Conservation (phyloP, 768 basidiomycete species). For the Mycena latifolia region DNA sequence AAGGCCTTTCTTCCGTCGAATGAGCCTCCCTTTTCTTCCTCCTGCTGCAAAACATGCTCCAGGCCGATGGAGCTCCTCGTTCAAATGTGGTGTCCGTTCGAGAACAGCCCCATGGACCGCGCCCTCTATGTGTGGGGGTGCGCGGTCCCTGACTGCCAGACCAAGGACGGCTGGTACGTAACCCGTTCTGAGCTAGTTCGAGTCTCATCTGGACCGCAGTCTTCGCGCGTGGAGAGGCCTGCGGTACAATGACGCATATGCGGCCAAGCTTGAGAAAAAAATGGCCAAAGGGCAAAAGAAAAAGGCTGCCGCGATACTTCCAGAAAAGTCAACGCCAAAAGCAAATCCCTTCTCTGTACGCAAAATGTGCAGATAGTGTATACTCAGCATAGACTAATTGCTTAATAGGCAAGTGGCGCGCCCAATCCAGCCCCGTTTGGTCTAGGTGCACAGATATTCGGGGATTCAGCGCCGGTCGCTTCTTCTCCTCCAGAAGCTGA, state of each 20-base stretch:
- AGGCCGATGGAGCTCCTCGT: constrained; percentile 84
- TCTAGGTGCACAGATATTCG: constrained; percentile 78
- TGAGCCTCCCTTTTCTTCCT: constrained; percentile 73
- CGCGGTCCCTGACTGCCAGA: constrained; percentile 75
- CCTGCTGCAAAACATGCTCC: constrained; percentile 78
- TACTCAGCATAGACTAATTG: constrained; percentile 22
- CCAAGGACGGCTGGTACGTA: constrained; percentile 81
- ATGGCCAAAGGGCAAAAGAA: constrained; percentile 53
- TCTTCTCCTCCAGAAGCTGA: constrained; percentile 40
- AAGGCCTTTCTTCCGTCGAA: constrained; percentile 81
- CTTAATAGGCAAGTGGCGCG: constrained; percentile 42
- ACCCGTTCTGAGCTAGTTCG: constrained; percentile 30
- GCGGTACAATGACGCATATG: constrained; percentile 80
- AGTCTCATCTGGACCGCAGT: constrained; percentile 54
- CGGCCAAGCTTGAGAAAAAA: constrained; percentile 75
- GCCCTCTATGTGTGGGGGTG: constrained; percentile 92
- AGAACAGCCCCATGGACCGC: constrained; percentile 87
- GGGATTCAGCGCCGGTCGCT: constrained; percentile 44
- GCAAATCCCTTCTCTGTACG: constrained; percentile 81
- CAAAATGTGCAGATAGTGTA: constrained; percentile 21
- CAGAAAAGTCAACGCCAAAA: constrained; percentile 49
- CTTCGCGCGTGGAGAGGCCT: constrained; percentile 87
- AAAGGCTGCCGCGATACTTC: constrained; percentile 37
- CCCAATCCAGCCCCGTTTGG: constrained; percentile 57
- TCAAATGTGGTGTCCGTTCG: constrained; percentile 93